Evolutionary conservation across 2,329 filamentous ascomycete genomes (phyloP), one percentile per base, ranked within the genome.

Genomic region (Blumeria graminis): DNA sequence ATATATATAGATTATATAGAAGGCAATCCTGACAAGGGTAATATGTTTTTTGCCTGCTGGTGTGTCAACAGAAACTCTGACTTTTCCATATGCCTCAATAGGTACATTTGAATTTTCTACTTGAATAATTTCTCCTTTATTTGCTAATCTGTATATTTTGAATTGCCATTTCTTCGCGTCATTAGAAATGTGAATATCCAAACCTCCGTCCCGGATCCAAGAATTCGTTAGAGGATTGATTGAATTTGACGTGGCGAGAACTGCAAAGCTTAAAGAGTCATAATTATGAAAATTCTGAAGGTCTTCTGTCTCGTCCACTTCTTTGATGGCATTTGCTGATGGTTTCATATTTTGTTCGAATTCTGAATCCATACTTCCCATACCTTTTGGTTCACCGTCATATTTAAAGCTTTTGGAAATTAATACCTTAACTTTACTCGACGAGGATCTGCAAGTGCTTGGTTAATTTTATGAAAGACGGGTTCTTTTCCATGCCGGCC

Each of bases 151-250:
- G 22, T 3, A 22, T 10, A 13, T 54, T 28, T 54, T 1, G 6
- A 54, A 54, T 6, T 28, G 5, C 51, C 51, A 54, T 39, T 39
- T 38, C 7, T 6, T 22, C 6, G 36, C 18, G 11, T 32, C 34
- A 11, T 55, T 55, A 41, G 18, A 55, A 33, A 34, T 55, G 45
- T 55, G 52, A 10, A 55, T 55, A 33, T 55, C 36, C 4, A 28
- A 55, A 4, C 52, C 52, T n/a, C 52, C 22, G 28, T 55, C 36
- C 14, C 43, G n/a, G 2, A 55, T 55, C 36, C 36, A 55, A 5
- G 52, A 32, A 1, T 43, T 22, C 34, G 43, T 55, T 43, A 55
- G 3, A n/a, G 16, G 3, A 16, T 43, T 6, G 9, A 9, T 8
- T 9, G 52, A 55, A 1, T 55, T n/a, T 33, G 16, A n/a, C 45